Evolutionary conservation across 495 filamentous ascomycete genomes (phyloP).

Genomic region (Aspergillus cavernicola): DNA sequence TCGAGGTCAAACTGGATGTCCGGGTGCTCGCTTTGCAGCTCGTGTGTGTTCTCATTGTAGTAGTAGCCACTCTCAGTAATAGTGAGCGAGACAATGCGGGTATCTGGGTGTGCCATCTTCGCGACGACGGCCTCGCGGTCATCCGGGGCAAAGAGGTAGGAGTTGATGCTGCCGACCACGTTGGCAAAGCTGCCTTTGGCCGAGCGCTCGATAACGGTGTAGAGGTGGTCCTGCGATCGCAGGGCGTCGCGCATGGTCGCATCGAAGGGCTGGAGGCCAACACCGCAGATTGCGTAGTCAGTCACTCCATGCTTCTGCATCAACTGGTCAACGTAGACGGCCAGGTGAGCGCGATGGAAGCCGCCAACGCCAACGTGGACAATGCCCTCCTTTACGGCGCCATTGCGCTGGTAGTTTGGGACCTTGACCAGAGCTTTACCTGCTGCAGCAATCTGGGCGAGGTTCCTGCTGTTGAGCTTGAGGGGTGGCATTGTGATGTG

Average conservation of each 20-base stretch:
- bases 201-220: constrained; percentile 47
- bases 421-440: constrained; percentile 27
- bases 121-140: constrained; percentile 44
- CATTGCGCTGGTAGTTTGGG: constrained; percentile 36
- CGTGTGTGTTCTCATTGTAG: constrained; percentile 51
- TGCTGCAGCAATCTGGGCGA: constrained; percentile 32
- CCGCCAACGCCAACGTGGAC: constrained; percentile 47
- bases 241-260: constrained; percentile 43
- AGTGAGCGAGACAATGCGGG: constrained; percentile 48
- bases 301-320: constrained; percentile 42
- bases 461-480: constrained; percentile 39
- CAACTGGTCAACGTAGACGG: constrained; percentile 44
- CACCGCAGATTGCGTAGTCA: constrained; percentile 46
- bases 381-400: constrained; percentile 46
- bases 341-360: constrained; percentile 49
- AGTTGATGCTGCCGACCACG: constrained; percentile 48
- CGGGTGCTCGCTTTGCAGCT: constrained; percentile 42
- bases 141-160: constrained; percentile 45
- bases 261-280: constrained; percentile 46
- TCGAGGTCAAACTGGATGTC: constrained; percentile 45
- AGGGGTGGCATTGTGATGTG: constrained; percentile 33
- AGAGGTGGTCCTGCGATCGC: constrained; percentile 42
- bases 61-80: constrained; percentile 52
- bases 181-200: constrained; percentile 42
- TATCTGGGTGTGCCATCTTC: constrained; percentile 50